Conservation (phyloP, 495 filamentous ascomycete genomes). For the Pyrenula massariospora region DNA sequence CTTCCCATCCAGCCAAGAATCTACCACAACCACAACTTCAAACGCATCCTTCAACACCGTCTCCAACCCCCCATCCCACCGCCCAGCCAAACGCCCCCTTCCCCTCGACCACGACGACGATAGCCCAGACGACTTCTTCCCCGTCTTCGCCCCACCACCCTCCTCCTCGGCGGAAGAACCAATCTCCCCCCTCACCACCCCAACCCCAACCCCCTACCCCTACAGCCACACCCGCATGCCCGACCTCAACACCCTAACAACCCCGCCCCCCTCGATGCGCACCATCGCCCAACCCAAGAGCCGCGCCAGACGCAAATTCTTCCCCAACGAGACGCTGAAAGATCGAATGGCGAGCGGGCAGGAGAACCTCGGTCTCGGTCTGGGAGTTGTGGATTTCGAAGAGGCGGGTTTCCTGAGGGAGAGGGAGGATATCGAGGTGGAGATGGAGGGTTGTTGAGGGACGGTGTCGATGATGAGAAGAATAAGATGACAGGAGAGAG, state of each 20-base stretch:
- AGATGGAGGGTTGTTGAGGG: slow-evolving; percentile 15
- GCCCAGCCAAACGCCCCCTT: neutral
- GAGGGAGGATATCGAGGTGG: slow-evolving; percentile 24
- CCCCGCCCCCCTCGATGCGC: neutral
- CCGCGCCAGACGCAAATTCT: slow-evolving; percentile 20
- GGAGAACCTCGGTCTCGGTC: slow-evolving; percentile 2
- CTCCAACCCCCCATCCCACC: slow-evolving; percentile 13
- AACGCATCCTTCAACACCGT: slow-evolving; percentile 4
- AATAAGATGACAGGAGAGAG: too few species aligned
- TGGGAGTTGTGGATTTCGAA: slow-evolving; percentile 21
- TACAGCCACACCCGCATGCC: slow-evolving; percentile 41
- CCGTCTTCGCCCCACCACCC: too few species aligned
- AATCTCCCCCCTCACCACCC: slow-evolving; percentile 24
- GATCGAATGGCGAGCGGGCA: slow-evolving; percentile 4
- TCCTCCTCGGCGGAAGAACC: neutral
- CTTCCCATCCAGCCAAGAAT: slow-evolving; percentile 34
- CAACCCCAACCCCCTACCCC: slow-evolving; percentile 38
- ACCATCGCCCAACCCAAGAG: slow-evolving; percentile 15
- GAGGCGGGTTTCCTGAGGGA: slow-evolving; percentile 29
- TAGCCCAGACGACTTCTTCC: neutral
- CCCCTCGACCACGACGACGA: neutral
- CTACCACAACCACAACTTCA: slow-evolving; percentile 12
- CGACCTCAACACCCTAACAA: slow-evolving; percentile 28
- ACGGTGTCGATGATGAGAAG: too few species aligned
- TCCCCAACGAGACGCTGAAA: neutral